Percentiles rank a stretch among this genome's conserved stretches.
Conservation (phyloP, 1,284 basidiomycete genomes). For the Cryptococcus sp. region DNA sequence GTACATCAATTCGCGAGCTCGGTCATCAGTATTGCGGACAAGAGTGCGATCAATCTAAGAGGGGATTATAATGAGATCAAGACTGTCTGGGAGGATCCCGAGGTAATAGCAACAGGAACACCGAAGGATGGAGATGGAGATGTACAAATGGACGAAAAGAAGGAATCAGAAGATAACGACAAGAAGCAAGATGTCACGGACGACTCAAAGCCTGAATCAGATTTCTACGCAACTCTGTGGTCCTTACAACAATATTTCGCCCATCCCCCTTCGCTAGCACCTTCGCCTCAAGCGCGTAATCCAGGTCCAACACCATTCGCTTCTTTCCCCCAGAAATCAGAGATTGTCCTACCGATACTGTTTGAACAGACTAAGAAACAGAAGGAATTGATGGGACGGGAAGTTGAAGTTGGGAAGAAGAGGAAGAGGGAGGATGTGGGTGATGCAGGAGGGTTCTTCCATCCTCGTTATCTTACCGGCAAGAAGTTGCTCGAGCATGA, state of each 20-base stretch:
- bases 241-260: slow-evolving; percentile 45
- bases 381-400: slow-evolving; percentile 29
- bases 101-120: slow-evolving; percentile 2
- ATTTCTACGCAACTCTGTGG: slow-evolving; percentile 46
- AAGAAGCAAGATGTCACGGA: background rate
- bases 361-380: slow-evolving; percentile 35
- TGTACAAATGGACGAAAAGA: slow-evolving; percentile 18
- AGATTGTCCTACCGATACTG: slow-evolving; percentile 38
- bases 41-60: slow-evolving; percentile 43
- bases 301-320: slow-evolving; percentile 36
- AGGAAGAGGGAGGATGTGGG: slow-evolving; percentile 21
- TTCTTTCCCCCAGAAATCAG: slow-evolving; percentile 32
- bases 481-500: slow-evolving; percentile 41
- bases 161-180: background rate
- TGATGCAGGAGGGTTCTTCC: slow-evolving; percentile 26
- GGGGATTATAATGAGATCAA: slow-evolving; percentile 38
- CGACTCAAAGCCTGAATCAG: slow-evolving; percentile 12
- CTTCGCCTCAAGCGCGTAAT: background rate
- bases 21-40: slow-evolving; percentile 40
- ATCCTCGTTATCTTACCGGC: slow-evolving; percentile 44
- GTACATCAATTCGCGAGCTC: slow-evolving; percentile 41
- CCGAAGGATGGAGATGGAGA: slow-evolving; percentile 15
- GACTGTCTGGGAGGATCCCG: slow-evolving; percentile 38
- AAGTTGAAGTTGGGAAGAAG: slow-evolving; percentile 22
- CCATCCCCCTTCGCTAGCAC: slow-evolving; percentile 36